These are phyloP conservation scores for Talaromyces pinophilus DNA, from an alignment of 2,329 filamentous ascomycete genomes.

Conservation along the genomic window DNA sequence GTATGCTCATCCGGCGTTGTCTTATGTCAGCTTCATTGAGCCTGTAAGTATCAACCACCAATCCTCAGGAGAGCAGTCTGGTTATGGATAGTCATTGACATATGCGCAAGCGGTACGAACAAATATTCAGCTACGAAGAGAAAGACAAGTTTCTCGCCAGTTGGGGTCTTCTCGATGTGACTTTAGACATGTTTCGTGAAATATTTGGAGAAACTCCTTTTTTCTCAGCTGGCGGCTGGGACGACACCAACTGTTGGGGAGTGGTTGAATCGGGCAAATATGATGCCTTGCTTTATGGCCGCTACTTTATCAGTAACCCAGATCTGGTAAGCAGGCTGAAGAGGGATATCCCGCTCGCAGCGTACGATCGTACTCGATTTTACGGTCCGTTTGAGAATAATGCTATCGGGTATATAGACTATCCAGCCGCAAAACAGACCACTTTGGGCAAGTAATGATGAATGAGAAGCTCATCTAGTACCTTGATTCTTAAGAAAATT, in stretches of 20 bases:
- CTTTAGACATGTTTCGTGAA: constrained; percentile 51
- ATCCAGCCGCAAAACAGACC: constrained; percentile 24
- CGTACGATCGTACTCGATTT: constrained; percentile 50
- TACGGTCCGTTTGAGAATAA: constrained; percentile 44
- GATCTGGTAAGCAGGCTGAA: constrained; percentile 51
- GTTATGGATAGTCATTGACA: background rate
- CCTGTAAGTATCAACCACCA: constrained; percentile 36
- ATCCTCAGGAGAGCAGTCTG: background rate
- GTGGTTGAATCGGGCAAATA: constrained; percentile 52
- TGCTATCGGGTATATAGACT: constrained; percentile 35
- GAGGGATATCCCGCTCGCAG: constrained; percentile 42
- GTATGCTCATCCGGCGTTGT: constrained; percentile 44
- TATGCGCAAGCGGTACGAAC: constrained; percentile 49
- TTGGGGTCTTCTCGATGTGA: constrained; percentile 51
- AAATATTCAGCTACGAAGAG: constrained; percentile 52
- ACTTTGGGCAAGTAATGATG: background rate
- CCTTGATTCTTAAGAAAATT: background rate
- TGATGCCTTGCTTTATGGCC: constrained; percentile 52
- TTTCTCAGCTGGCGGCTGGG: constrained; percentile 58
- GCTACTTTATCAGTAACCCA: constrained; percentile 54
- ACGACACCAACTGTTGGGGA: constrained; percentile 53
- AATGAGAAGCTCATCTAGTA: background rate
- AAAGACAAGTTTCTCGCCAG: constrained; percentile 53
- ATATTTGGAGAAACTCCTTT: constrained; percentile 58
- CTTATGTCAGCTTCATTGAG: constrained; percentile 60